These are phyloP conservation scores for Acanthamoeba comandoni DNA, from an alignment of 208 protist genomes.

Conservation along the genomic window DNA sequence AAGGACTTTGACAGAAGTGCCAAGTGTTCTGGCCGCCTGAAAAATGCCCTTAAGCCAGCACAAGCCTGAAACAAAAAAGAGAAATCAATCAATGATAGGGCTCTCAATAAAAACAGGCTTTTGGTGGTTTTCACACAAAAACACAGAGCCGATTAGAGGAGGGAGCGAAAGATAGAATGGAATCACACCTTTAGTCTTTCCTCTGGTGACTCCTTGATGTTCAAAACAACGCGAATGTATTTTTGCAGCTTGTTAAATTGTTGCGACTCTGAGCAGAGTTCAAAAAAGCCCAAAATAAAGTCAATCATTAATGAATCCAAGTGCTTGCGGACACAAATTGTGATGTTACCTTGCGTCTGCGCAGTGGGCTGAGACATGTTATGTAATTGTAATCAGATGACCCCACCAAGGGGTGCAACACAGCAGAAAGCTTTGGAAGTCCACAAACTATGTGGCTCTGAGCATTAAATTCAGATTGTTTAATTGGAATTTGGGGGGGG, in stretches of 20 bases:
- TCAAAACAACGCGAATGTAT: neutral
- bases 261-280: too few species aligned
- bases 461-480: neutral
- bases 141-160: too few species aligned
- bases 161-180: too few species aligned
- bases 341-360: neutral
- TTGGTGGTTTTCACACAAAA: too few species aligned
- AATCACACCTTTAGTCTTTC: conserved; percentile 3
- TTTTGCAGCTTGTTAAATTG: conserved; percentile 54
- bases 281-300: too few species aligned
- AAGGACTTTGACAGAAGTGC: conserved; percentile 19
- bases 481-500: neutral
- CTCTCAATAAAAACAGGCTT: too few species aligned
- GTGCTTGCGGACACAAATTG: too few species aligned
- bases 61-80: conserved; percentile 42
- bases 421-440: too few species aligned
- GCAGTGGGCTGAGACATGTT: neutral
- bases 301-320: too few species aligned
- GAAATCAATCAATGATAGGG: neutral
- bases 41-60: conserved; percentile 9
- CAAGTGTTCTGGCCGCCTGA: neutral
- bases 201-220: conserved; percentile 25
- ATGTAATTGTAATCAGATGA: too few species aligned
- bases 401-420: too few species aligned
- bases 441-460: neutral